Evolutionary conservation across 768 basidiomycete species (phyloP), one percentile per base, ranked within the genome.

Genomic region (Kwoniella sp.): DNA sequence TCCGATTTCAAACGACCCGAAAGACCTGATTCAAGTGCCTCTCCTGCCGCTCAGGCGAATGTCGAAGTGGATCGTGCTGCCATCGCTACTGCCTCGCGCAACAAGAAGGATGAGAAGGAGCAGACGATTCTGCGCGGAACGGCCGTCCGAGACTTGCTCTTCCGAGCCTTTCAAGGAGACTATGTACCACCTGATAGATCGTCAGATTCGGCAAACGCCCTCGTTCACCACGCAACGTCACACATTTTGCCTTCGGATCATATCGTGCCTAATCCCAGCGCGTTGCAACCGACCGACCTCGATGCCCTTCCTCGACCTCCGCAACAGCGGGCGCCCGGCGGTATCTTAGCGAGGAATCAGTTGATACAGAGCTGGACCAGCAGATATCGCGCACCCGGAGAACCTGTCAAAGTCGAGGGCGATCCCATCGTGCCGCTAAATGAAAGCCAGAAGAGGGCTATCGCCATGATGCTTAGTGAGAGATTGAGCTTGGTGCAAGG

Each of bases 381-480:
- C 62, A 84, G 93, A 53, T 88, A 94, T 80, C 83, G 85, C 17
- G 80, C 75, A 8, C 37, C 57, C 0, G 66, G 66, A 13, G 13
- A 25, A 13, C 90, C 92, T 0, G 74, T 93, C 29, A 82, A 82
- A 9, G 80, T 92, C 3, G 88, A 90, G 52, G 91, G 91, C 2
- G 93, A 96, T 81, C 93, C 93, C 0, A 80, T 84, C 7, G 73
- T 94, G 0, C 84, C 83, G 0, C 75, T 96, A 69, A 95, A 95
- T 76, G 69, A 78, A 4, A 89, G 88, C n/a, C 93, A 96, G 77
- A 84, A 86, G 56, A 83, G 86, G 62, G 93, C 93, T 0, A 86
- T 93, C 66, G 93, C 93, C 4, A 84, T 87, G 81, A 93, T 95
- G 91, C 84, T 96, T 52, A 87, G 89, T 5, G 85, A 92, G 71